Percentiles rank a stretch among this genome's conserved stretches.
These are phyloP conservation scores for Phytophthora syringae DNA, from an alignment of 352 stramenopile genomes.

Conservation along the genomic window DNA sequence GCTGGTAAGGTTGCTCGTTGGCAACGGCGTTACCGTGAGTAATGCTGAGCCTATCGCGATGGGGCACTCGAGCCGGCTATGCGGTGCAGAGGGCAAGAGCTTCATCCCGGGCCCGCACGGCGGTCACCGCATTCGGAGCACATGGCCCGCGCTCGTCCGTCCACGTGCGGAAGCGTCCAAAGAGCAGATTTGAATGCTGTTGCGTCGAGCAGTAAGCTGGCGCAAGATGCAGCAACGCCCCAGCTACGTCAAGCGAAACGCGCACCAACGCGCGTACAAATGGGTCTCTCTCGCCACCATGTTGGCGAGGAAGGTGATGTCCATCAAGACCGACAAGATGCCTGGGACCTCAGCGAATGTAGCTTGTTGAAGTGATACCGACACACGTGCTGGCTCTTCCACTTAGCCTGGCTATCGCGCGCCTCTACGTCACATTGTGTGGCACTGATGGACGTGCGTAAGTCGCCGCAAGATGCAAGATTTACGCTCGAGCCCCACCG, in stretches of 20 bases:
- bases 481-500: too few species aligned
- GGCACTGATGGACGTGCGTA: conserved; percentile 26
- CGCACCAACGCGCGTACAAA: not conserved
- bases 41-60: conserved; percentile 39
- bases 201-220: not conserved
- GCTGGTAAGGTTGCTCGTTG: too few species aligned
- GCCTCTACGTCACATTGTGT: conserved; percentile 30
- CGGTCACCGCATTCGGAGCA: conserved; percentile 20
- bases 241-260: conserved; percentile 6
- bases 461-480: too few species aligned
- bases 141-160: conserved; percentile 17
- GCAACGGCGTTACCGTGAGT: conserved; percentile 36
- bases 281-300: not conserved
- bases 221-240: not conserved
- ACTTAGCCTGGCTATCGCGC: conserved; percentile 16
- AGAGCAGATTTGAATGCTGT: conserved; percentile 9
- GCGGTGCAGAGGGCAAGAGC: conserved; percentile 16
- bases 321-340: not conserved
- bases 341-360: too few species aligned
- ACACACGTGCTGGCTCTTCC: conserved; percentile 19
- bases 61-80: conserved; percentile 16
- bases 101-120: conserved; percentile 19
- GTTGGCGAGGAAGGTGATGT: not conserved
- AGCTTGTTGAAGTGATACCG: conserved; percentile 22
- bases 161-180: conserved; percentile 14